Conservation (phyloP, 1,139 yeast species). For the Lodderomyces oxycetoniae region DNA sequence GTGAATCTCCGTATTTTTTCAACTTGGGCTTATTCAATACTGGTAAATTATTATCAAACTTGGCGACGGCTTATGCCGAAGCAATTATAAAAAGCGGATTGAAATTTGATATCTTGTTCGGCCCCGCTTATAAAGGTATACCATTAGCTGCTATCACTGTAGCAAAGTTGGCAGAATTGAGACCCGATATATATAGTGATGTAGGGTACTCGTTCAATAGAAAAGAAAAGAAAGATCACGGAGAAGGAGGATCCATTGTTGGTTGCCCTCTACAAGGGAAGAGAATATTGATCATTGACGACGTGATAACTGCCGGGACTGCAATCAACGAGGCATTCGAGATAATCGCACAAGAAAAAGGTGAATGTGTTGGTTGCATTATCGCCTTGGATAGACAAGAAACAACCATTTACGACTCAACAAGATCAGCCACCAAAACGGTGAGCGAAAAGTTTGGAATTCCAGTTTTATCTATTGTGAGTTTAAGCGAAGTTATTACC, state of each 20-base stretch:
- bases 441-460: conserved; percentile 68
- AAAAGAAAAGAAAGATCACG: conserved; percentile 95
- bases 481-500: conserved; percentile 66
- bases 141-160: conserved; percentile 92
- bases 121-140: conserved; percentile 98
- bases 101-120: conserved; percentile 86
- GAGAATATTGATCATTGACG: conserved; percentile 81
- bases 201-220: conserved; percentile 75
- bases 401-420: conserved; percentile 59
- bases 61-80: conserved; percentile 85
- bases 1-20: conserved; percentile 94
- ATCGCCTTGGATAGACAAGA: conserved; percentile 96
- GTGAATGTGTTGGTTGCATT: conserved; percentile 74
- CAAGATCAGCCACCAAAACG: conserved; percentile 74
- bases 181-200: conserved; percentile 64
- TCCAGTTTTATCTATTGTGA: conserved; percentile 80
- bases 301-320: conserved; percentile 97
- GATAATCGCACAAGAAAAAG: conserved; percentile 67
- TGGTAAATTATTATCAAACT: conserved; percentile 68
- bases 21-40: conserved; percentile 86
- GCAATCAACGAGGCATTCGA: conserved; percentile 93
- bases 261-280: conserved; percentile 74
- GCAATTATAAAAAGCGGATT: conserved; percentile 77
- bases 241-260: conserved; percentile 95
- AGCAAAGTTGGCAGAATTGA: conserved; percentile 86